Evolutionary conservation across 305 asterid species (phyloP), one percentile per base, ranked within the genome.

Genomic region (Stenogyne calaminthoides): DNA sequence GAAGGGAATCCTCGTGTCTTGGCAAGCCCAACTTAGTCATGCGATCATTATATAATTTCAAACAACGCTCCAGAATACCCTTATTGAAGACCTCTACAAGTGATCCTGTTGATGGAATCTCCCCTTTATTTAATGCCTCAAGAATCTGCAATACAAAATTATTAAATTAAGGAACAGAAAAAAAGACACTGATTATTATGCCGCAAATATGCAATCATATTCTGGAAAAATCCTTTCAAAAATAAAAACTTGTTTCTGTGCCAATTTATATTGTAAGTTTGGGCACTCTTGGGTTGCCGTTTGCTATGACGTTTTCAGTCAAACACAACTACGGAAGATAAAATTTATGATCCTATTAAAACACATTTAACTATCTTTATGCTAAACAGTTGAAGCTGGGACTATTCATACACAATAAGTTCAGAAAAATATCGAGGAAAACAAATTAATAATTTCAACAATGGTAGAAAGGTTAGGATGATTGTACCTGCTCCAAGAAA

Each of bases 41-140:
- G 64, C 79, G 88, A 20, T 67, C 88, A 63, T 60, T 80, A 67
- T 95, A 95, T 52, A 95, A 73, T 78, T 87, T 91, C 78, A 89
- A 76, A 70, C 99, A 95, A 49, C 90, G 88, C 76, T 92, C 99
- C 29, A 91, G 84, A 80, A 92, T 91, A 54, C 87, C 91, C 89
- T 95, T 95, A 76, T 95, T 95, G 80, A 95, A 95, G 62, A 91
- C 85, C 89, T 95, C 99, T 79, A 95, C 99, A 63, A 95, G 98
- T 37, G 97, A 95, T 55, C 99, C 99, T 36, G 98, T 95, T 36
- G 99, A 86, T 69, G 99, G 99, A 83, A 95, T 95, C 84, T 95
- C 98, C 82, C 99, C 99, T 88, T 95, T 92, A 83, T 95, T 95
- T 83, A 95, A 87, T 76, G 99, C 97, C 69, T 92, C 98, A 14